phyloP scores from a whole-genome alignment of 148 eudicot genomes.

The Tetragonia tetragonoides region DNA sequence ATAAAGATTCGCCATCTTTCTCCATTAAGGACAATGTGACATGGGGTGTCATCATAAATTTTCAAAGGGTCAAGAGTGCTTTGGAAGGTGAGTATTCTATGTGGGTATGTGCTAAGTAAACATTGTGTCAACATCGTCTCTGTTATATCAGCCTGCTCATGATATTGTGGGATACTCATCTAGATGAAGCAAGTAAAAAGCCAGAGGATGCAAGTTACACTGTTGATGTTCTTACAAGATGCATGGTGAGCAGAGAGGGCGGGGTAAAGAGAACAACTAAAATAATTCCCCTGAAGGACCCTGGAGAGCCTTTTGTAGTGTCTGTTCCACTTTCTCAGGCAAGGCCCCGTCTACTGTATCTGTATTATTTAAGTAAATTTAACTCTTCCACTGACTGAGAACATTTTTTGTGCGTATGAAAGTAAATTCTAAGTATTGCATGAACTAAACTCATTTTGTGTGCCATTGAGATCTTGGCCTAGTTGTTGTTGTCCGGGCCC shows the following conservation, averaged over 20 bases:
- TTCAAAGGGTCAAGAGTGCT: constrained; percentile 61
- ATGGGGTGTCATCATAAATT: constrained; percentile 94
- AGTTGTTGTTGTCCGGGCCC: no score
- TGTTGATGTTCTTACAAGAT: constrained; percentile 83
- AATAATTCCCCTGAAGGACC: constrained; percentile 72
- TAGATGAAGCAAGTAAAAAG: constrained; percentile 69
- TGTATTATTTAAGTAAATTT: background rate
- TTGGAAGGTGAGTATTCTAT: constrained; percentile 54
- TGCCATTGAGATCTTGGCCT: no score
- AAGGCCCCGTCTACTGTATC: constrained; percentile 25
- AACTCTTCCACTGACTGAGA: background rate
- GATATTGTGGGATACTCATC: background rate
- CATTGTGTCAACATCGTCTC: background rate
- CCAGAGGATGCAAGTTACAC: constrained; percentile 83
- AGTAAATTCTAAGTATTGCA: no score
- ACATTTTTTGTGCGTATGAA: no score
- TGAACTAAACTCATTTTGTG: no score
- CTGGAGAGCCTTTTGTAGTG: constrained; percentile 82
- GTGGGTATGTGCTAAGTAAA: background rate
- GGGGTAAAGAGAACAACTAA: constrained; percentile 54
- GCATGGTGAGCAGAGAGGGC: constrained; percentile 60
- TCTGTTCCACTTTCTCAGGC: constrained; percentile 89
- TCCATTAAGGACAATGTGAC: constrained; percentile 66
- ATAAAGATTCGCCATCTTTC: constrained; percentile 49
- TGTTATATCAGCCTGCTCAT: constrained; percentile 10